Evolutionary conservation across 768 basidiomycete species (phyloP).

Genomic region (Sistotremastrum suecicum): DNA sequence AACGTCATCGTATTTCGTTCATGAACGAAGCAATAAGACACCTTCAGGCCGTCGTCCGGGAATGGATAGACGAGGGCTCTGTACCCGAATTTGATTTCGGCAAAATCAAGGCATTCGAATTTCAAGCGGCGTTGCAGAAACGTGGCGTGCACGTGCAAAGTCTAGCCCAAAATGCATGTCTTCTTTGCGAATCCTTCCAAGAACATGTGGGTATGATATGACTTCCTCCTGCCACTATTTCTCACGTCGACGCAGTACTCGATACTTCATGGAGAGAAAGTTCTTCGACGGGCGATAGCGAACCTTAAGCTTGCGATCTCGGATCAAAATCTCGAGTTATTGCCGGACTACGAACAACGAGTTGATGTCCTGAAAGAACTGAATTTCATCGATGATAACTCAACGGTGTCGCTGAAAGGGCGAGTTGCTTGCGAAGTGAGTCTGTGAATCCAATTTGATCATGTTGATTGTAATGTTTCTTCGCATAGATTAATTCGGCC

Average conservation of each 20-base stretch:
- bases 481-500: slow-evolving; percentile 88
- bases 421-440: slow-evolving; percentile 93
- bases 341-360: slow-evolving; percentile 94
- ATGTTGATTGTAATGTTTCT: background rate
- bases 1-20: slow-evolving; percentile 43
- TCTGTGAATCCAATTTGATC: background rate
- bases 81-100: slow-evolving; percentile 79
- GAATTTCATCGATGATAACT: slow-evolving; percentile 89
- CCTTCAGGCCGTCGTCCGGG: slow-evolving; percentile 35
- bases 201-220: slow-evolving; percentile 46
- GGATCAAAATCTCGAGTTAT: slow-evolving; percentile 90
- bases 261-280: slow-evolving; percentile 58
- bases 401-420: slow-evolving; percentile 90
- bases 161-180: slow-evolving; percentile 34
- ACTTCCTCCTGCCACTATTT: slow-evolving; percentile 1
- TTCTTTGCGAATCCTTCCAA: slow-evolving; percentile 50
- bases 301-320: slow-evolving; percentile 75
- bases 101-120: slow-evolving; percentile 72
- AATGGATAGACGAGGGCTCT: slow-evolving; percentile 34
- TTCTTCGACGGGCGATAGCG: slow-evolving; percentile 61
- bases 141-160: slow-evolving; percentile 36
- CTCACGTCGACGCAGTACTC: slow-evolving; percentile 42
- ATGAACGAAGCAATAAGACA: slow-evolving; percentile 43
- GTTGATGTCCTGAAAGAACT: slow-evolving; percentile 83
- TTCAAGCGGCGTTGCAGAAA: slow-evolving; percentile 65